Conservation (phyloP, 805 yeast species). For the Hanseniaspora meyeri region DNA sequence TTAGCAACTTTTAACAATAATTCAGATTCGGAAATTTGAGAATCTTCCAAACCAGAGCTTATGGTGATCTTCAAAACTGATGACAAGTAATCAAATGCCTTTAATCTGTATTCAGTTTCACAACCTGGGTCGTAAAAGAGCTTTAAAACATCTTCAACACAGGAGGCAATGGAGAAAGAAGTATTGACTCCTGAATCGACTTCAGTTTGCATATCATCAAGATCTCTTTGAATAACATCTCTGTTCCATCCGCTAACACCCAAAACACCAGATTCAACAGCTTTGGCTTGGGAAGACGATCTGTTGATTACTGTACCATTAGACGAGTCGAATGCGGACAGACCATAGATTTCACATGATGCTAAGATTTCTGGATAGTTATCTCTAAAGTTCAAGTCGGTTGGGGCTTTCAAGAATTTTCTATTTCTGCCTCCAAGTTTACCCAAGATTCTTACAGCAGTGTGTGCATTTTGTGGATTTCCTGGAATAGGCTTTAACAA, state of each 20-base stretch:
- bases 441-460: constrained; percentile 84
- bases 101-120: constrained; percentile 53
- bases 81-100: constrained; percentile 64
- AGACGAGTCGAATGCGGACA: constrained; percentile 23
- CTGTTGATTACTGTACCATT: not conserved
- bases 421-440: constrained; percentile 94
- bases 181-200: constrained; percentile 36
- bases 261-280: constrained; percentile 5
- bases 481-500: constrained; percentile 86
- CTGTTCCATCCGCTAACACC: constrained; percentile 9
- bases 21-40: constrained; percentile 22
- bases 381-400: constrained; percentile 43
- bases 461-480: constrained; percentile 88
- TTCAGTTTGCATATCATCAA: not conserved
- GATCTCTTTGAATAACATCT: not conserved
- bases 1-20: constrained; percentile 41
- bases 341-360: constrained; percentile 57
- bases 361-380: constrained; percentile 63
- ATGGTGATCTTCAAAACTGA: constrained; percentile 52
- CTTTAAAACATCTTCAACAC: constrained; percentile 63
- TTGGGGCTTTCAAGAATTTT: constrained; percentile 65
- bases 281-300: not conserved
- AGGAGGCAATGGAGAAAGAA: constrained; percentile 63
- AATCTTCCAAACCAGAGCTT: constrained; percentile 22
- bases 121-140: constrained; percentile 53